phyloP scores from a whole-genome alignment of 164 flowering plant genomes.

The Protea cynaroides region DNA sequence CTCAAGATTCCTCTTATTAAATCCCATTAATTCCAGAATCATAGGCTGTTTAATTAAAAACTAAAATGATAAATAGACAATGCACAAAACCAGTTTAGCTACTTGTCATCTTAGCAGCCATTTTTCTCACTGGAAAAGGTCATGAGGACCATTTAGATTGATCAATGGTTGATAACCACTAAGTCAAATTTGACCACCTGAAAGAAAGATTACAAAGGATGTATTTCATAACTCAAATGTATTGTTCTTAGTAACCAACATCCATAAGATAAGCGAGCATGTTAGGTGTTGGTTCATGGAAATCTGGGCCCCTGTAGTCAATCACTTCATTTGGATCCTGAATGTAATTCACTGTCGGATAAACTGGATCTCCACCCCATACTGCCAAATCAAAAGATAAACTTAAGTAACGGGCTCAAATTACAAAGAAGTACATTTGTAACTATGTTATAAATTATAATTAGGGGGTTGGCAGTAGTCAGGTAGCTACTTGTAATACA shows the following conservation, averaged over 20 bases:
- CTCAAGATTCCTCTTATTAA: too few relatives aligned
- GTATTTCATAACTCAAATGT: background rate
- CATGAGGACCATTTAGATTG: too few relatives aligned
- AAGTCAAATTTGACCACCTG: background rate
- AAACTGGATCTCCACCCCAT: slow-evolving; percentile 99
- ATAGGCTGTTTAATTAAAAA: too few relatives aligned
- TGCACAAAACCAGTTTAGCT: too few relatives aligned
- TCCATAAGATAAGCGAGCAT: slow-evolving; percentile 75
- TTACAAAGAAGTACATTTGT: background rate
- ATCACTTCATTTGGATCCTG: slow-evolving; percentile 84
- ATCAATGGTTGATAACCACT: background rate
- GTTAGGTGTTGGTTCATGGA: slow-evolving; percentile 89
- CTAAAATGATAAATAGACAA: too few relatives aligned
- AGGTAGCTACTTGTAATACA: too few relatives aligned
- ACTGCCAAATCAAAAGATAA: slow-evolving; percentile 40
- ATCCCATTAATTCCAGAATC: too few relatives aligned
- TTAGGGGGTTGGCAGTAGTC: too few relatives aligned
- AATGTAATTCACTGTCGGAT: slow-evolving; percentile 89
- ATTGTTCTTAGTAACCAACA: slow-evolving; percentile 28
- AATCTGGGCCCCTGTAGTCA: slow-evolving; percentile 90
- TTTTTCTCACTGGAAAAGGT: too few relatives aligned
- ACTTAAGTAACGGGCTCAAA: background rate
- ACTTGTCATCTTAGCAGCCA: too few relatives aligned
- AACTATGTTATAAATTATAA: too few relatives aligned
- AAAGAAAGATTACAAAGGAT: background rate